These are phyloP conservation scores for Geotrichum klebahnii DNA, from an alignment of 1,139 yeast genomes.

Conservation along the genomic window DNA sequence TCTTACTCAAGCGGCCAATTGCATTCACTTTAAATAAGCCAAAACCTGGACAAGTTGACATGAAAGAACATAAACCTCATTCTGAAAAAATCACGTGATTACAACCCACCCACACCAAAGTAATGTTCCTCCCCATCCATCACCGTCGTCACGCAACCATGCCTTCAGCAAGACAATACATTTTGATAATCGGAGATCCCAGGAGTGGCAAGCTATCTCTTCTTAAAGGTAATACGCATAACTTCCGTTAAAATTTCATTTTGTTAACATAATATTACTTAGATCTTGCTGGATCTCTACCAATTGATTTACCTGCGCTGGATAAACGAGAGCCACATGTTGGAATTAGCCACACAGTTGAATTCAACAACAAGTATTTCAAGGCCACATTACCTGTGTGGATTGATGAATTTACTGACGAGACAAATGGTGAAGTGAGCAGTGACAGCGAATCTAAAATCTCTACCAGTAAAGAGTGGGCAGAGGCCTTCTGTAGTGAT, in stretches of 20 bases:
- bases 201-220: slow-evolving; percentile 20
- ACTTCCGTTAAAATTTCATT: neutral
- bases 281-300: slow-evolving; percentile 20
- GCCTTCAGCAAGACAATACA: slow-evolving; percentile 15
- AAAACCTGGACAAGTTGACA: too few relatives aligned
- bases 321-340: slow-evolving; percentile 30
- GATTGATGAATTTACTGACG: slow-evolving; percentile 42
- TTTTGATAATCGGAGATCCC: slow-evolving; percentile 21
- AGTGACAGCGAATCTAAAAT: neutral
- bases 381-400: slow-evolving; percentile 40
- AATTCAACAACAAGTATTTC: slow-evolving; percentile 42
- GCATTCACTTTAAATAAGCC: too few relatives aligned
- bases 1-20: too few relatives aligned
- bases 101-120: too few relatives aligned
- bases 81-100: too few relatives aligned
- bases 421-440: slow-evolving; percentile 4
- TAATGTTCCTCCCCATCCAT: too few relatives aligned
- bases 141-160: too few relatives aligned
- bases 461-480: slow-evolving; percentile 8
- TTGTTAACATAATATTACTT: neutral
- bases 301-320: slow-evolving; percentile 16
- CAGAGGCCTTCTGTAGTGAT: slow-evolving; percentile 15
- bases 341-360: slow-evolving; percentile 38
- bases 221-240: slow-evolving; percentile 16
- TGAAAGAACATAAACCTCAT: too few relatives aligned